phyloP scores from a whole-genome alignment of 2,329 filamentous ascomycete species.

The Aureobasidium uvarum region DNA sequence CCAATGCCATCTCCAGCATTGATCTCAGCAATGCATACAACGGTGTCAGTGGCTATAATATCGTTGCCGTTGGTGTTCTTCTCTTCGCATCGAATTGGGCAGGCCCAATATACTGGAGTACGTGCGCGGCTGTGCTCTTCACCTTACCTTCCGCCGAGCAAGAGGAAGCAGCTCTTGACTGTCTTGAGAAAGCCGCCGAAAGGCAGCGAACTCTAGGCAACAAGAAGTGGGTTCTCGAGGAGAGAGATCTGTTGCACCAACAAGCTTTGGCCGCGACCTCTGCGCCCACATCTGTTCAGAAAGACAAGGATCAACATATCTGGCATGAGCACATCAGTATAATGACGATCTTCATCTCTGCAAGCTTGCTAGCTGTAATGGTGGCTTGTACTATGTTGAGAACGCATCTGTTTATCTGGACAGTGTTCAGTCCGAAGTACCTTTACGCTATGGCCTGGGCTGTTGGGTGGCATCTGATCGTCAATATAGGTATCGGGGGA shows the following conservation, averaged over 20 bases:
- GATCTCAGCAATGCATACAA: conserved; percentile 96
- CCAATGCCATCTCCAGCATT: conserved; percentile 93
- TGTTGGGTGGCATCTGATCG: conserved; percentile 71
- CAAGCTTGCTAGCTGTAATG: conserved; percentile 73
- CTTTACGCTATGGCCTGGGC: conserved; percentile 90
- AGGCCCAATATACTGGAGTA: conserved; percentile 83
- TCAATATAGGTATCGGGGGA: conserved; percentile 56
- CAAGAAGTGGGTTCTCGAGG: conserved; percentile 35
- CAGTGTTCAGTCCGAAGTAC: conserved; percentile 96
- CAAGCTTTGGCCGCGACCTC: background rate
- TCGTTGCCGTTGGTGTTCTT: conserved; percentile 74
- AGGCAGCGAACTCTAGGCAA: background rate
- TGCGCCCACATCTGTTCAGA: background rate
- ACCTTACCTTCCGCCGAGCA: conserved; percentile 5
- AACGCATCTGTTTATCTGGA: conserved; percentile 97
- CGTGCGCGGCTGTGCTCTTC: conserved; percentile 58
- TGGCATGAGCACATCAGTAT: conserved; percentile 47
- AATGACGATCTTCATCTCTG: conserved; percentile 68
- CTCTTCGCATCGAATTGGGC: conserved; percentile 92
- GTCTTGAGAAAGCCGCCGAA: background rate
- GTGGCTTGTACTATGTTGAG: conserved; percentile 77
- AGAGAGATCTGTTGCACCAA: conserved; percentile 29
- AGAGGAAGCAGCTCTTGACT: conserved; percentile 10
- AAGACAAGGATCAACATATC: background rate
- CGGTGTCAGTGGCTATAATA: conserved; percentile 76